Base-by-base conservation (phyloP, 495 filamentous ascomycete species). In the Podospora pseudoanserina region DNA sequence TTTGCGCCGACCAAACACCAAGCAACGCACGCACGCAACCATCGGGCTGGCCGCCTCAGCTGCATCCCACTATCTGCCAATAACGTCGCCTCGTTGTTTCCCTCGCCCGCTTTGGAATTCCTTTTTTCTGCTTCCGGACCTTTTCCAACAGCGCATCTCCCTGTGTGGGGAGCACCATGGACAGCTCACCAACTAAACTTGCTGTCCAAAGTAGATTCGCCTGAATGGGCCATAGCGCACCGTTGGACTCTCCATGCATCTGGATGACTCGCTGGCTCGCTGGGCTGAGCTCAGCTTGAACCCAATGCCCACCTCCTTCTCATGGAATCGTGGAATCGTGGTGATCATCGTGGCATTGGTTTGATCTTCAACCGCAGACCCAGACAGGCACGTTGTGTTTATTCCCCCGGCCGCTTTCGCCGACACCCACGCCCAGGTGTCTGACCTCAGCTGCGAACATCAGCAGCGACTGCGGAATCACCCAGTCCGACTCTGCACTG, bases 1-100 rank as follows among this genome's bases (percentile, higher is more conserved):
- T 58, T 58, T 58, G 55, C 55, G 55, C 55, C 55, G 23, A 58
- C 55, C 55, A 58, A 58, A 58, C 55, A 58, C 55, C 55, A 58
- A 20, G 23, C 55, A 58, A 4, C 23, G 23, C 55, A 58, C 20
- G n/a, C 55, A 58, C 55, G 55, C 55, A 58, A 58, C n/a, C 55
- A 26, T 19, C 55, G 55, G 55, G n/a, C 55, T 49, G 55, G 55
- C 23, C 55, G 55, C 39, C 39, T 49, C 39, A 9, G 5, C 39
- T 49, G 9, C 39, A 49, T 39, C 34, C 34, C 39, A 49, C 4
- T 13, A 49, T 49, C 39, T 49, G 39, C 39, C 39, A 49, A 49
- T 49, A 49, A 11, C 39, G 39, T 49, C 39, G 15, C 9, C 39
- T 49, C 39, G 39, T 49, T 18, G 39, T 49, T 49, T 49, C 39